Evolutionary conservation across 1,139 yeast species (phyloP).

Genomic region (Entelexis paramagnoliae): DNA sequence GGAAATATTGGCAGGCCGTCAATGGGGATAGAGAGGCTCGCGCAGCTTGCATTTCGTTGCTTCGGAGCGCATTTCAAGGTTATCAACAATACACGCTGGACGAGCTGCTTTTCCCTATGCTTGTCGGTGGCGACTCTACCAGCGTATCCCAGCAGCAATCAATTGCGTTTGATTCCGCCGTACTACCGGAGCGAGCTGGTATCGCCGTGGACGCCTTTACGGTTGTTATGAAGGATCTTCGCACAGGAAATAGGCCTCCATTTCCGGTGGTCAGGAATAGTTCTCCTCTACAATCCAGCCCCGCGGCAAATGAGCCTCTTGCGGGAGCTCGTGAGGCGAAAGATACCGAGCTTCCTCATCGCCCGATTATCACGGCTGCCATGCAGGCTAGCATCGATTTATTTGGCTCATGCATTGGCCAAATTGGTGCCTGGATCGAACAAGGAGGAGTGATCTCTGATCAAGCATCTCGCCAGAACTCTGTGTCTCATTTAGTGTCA

Average conservation of each 20-base stretch:
- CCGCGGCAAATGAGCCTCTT: slow-evolving; percentile 1
- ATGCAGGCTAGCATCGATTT: slow-evolving; percentile 50
- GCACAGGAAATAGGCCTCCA: slow-evolving; percentile 49
- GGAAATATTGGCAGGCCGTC: slow-evolving; percentile 60
- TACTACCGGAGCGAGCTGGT: slow-evolving; percentile 60
- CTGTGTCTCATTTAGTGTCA: slow-evolving; percentile 23
- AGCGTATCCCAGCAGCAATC: slow-evolving; percentile 36
- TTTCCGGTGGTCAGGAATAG: slow-evolving; percentile 45
- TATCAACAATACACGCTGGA: slow-evolving; percentile 74
- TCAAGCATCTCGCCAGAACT: slow-evolving; percentile 21
- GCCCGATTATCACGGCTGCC: slow-evolving; percentile 24
- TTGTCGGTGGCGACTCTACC: slow-evolving; percentile 28
- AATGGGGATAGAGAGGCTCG: slow-evolving; percentile 38
- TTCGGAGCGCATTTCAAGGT: slow-evolving; percentile 67
- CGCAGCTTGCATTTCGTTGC: slow-evolving; percentile 54
- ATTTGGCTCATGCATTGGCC: slow-evolving; percentile 53
- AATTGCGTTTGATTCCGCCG: slow-evolving; percentile 41
- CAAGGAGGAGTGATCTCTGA: slow-evolving; percentile 14
- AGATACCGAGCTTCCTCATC: slow-evolving; percentile 16
- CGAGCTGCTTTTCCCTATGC: slow-evolving; percentile 52
- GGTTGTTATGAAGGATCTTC: slow-evolving; percentile 53
- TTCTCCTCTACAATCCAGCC: background rate
- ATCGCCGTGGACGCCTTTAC: slow-evolving; percentile 64
- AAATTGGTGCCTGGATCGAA: slow-evolving; percentile 30
- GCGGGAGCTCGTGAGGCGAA: slow-evolving; percentile 17